Evolutionary conservation across 768 basidiomycete species (phyloP).

Genomic region (Suillus luteus): DNA sequence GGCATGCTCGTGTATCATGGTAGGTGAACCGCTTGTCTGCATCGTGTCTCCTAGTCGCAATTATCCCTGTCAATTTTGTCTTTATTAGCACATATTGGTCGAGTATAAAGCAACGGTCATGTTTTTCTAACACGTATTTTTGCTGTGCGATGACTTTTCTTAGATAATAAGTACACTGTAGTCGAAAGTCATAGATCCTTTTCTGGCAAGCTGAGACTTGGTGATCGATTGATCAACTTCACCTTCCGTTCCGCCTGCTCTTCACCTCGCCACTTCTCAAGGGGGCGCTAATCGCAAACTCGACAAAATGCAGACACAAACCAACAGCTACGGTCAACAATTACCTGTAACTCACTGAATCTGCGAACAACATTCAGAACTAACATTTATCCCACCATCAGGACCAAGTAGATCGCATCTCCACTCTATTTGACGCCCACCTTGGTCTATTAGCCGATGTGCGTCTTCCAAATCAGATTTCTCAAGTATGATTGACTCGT

Average conservation of each 20-base stretch:
- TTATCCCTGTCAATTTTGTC: background rate
- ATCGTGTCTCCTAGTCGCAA: background rate
- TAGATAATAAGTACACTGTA: background rate
- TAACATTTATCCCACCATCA: conserved; percentile 30
- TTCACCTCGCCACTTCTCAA: background rate
- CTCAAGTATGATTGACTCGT: conserved; percentile 4
- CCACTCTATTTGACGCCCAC: conserved; percentile 59
- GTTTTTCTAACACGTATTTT: background rate
- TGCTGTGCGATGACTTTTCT: background rate
- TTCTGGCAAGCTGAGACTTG: background rate
- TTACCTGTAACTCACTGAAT: conserved; percentile 49
- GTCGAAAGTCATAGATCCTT: background rate
- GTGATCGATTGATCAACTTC: background rate
- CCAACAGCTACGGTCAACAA: conserved; percentile 47
- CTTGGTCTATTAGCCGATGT: conserved; percentile 69
- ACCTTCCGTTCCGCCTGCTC: background rate
- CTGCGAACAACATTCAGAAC: conserved; percentile 5
- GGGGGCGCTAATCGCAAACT: background rate
- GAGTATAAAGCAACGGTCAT: background rate
- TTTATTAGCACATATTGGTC: background rate
- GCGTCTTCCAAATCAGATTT: conserved; percentile 25
- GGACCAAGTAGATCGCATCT: conserved; percentile 75
- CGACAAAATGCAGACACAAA: conserved; percentile 16
- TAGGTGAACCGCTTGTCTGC: background rate
- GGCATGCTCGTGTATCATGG: background rate